These are phyloP conservation scores for Lentithecium fluviatile DNA, from an alignment of 495 filamentous ascomycete genomes.

Conservation along the genomic window DNA sequence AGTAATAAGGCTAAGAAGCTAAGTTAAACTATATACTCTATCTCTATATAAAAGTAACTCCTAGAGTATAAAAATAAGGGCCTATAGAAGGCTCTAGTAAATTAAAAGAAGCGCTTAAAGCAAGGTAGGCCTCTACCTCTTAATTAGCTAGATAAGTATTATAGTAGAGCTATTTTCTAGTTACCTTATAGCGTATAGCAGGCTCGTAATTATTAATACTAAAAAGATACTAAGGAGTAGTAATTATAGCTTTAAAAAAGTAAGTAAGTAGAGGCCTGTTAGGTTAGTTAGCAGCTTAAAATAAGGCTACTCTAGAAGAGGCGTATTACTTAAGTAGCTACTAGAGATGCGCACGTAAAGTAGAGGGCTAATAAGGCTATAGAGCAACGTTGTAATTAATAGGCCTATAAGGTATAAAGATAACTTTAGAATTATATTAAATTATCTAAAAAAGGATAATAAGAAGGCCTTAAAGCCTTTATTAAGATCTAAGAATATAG, in stretches of 20 bases:
- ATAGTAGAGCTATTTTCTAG: slow-evolving; percentile 6
- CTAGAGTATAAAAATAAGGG: slow-evolving; percentile 5
- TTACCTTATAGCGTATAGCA: background rate
- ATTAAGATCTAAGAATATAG: too few relatives aligned
- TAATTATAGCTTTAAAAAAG: slow-evolving; percentile 9
- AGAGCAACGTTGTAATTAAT: background rate
- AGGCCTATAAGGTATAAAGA: background rate
- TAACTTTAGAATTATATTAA: background rate
- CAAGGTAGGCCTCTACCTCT: background rate
- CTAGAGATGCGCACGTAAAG: background rate
- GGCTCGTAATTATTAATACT: background rate
- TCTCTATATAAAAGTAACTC: slow-evolving; percentile 5
- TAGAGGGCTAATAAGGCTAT: background rate
- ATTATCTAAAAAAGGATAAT: background rate
- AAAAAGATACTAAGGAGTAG: background rate
- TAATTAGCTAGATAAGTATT: slow-evolving; percentile 2
- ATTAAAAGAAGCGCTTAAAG: slow-evolving; percentile 5
- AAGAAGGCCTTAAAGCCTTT: background rate
- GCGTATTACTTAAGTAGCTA: background rate
- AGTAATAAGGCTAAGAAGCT: background rate
- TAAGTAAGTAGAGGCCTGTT: background rate
- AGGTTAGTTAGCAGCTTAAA: background rate
- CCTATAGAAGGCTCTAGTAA: slow-evolving; percentile 3
- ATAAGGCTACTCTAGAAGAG: background rate
- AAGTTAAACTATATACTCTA: background rate